These are phyloP conservation scores for Trametes pubescens DNA, from an alignment of 1,284 basidiomycete species.

Conservation along the genomic window DNA sequence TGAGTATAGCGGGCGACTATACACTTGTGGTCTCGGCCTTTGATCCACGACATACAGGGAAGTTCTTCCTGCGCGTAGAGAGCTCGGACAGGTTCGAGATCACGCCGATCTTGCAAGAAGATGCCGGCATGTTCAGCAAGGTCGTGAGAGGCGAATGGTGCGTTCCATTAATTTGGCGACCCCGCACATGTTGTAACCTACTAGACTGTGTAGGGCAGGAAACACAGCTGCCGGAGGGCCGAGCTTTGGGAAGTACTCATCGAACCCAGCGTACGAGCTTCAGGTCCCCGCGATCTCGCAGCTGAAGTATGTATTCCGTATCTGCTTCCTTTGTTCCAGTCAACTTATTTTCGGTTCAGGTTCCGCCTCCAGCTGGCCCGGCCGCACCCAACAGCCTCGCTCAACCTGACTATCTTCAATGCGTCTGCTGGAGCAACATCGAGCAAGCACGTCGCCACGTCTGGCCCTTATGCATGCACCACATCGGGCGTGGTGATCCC, in stretches of 20 bases:
- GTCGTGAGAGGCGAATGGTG: conserved; percentile 75
- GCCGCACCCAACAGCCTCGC: conserved; percentile 51
- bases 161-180: conserved; percentile 28
- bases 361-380: conserved; percentile 70
- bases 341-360: conserved; percentile 45
- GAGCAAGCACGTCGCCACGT: conserved; percentile 64
- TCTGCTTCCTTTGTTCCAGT: background rate
- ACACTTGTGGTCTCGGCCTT: conserved; percentile 87
- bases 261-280: conserved; percentile 77
- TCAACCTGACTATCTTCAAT: conserved; percentile 71
- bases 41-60: conserved; percentile 72
- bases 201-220: conserved; percentile 53
- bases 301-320: conserved; percentile 60
- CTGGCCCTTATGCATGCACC: conserved; percentile 52
- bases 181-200: background rate
- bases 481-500: conserved; percentile 75
- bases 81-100: conserved; percentile 71
- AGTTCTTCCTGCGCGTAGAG: conserved; percentile 71
- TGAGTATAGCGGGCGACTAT: conserved; percentile 74
- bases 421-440: conserved; percentile 39
- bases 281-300: conserved; percentile 60
- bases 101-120: conserved; percentile 85
- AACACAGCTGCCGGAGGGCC: conserved; percentile 72
- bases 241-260: conserved; percentile 64
- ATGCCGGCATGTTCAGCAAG: conserved; percentile 90